Evolutionary conservation across 2,329 filamentous ascomycete species (phyloP), one percentile per base, ranked within the genome.

Genomic region (Arthroderma sp.): DNA sequence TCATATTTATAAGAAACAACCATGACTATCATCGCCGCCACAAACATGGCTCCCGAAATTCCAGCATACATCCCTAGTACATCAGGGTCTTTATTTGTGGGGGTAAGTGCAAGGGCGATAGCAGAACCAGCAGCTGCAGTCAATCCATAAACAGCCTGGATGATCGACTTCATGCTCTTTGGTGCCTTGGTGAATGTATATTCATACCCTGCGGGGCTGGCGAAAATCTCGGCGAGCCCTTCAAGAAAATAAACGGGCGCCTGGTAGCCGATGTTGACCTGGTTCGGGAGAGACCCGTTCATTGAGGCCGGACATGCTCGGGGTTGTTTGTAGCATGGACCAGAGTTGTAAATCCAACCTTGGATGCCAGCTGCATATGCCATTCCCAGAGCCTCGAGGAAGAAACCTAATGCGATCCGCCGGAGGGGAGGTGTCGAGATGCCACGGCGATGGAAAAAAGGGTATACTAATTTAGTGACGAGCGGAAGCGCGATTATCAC

Each of bases 111-210:
- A 50, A 80, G 75, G 1, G 74, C 75, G 11, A 85, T 61, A 1
- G 74, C 75, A 34, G 69, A 70, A 4, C 72, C 73, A 50, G 80
- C 64, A 0, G 76, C 75, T 46, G 68, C 74, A 49, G 73, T 78
- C 47, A 79, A 69, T 6, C 78, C 61, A 22, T 45, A 44, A 48
- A 55, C 45, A 40, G 54, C 49, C 47, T 53, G 51, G 44, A 56
- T 52, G 42, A 57, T 47, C 38, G 48, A 46, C 31, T 45, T 43
- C 50, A 52, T 52, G 10, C 40, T 40, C 29, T 32, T 10, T 1
- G 81, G 81, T 0, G 80, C 79, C 62, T 83, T 82, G 56, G 75
- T 77, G 66, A 77, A 84, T 36, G 81, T 80, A 51, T 82, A 83
- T 57, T 83, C 81, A 52, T 79, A 74, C 1, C 75, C 76, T 1